Percentiles rank a stretch among this genome's conserved stretches.
Conservation (phyloP, 139 green algal species). For the Coelastrella sp. region DNA sequence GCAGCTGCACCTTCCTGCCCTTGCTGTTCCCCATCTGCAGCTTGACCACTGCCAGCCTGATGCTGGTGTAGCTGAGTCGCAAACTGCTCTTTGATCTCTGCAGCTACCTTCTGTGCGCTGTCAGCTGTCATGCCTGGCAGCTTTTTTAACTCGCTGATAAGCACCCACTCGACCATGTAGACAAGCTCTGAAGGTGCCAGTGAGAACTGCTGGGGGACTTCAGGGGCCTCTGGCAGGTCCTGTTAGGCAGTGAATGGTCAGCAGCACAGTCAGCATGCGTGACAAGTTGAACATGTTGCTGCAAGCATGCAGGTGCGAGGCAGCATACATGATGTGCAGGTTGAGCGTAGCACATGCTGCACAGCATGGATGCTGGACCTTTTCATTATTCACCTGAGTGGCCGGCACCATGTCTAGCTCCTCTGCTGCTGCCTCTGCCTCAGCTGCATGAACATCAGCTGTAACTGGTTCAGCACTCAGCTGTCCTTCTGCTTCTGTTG, state of each 20-base stretch:
- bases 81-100: background rate
- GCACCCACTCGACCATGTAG: conserved; percentile 41
- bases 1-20: background rate
- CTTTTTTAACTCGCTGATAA: conserved; percentile 34
- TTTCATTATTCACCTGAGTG: no score
- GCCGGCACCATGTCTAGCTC: background rate
- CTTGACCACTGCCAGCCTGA: background rate
- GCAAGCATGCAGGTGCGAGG: no score
- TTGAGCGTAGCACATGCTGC: no score
- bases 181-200: conserved; percentile 32
- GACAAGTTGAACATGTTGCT: no score
- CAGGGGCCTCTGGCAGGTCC: background rate
- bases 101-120: background rate
- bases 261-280: no score
- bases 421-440: background rate
- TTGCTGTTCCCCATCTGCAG: background rate
- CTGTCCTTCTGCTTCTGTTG: background rate
- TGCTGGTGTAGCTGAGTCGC: conserved; percentile 20
- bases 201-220: conserved; percentile 4
- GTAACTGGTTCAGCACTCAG: background rate
- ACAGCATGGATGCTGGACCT: no score
- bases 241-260: no score
- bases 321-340: no score
- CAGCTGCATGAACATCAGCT: conserved; percentile 5
- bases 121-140: conserved; percentile 11